Evolutionary conservation across 1,284 basidiomycete genomes (phyloP), one percentile per base, ranked within the genome.

Genomic region (Calocybe gambosa): DNA sequence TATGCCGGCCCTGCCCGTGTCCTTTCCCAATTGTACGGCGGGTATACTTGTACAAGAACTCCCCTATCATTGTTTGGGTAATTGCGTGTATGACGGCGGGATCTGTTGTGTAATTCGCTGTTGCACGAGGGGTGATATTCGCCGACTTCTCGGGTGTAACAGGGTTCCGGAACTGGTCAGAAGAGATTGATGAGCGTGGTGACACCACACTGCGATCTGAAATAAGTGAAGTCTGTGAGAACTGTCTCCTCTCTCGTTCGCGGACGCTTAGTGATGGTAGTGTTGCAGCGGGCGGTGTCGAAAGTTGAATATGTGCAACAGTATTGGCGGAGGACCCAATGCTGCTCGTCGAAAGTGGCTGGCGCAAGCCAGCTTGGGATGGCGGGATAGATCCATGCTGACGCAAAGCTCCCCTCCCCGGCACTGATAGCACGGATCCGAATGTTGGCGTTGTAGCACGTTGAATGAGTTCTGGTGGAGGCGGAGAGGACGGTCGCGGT

Each of bases 51-150:
- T 89, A 92, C 69, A 99, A 69, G 69, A 93, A 98, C 73, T 98
- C 95, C 53, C 95, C 94, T 56, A 99, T 98, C 95, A 99, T 99
- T 18, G 94, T 97, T 74, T 98, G 93, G 3, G 95, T 99, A 59
- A 99, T 98, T 1, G 94, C 89, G 62, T 97, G 93, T 56, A 98
- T 94, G 54, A 93, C 71, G 1, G 73, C 66, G 1, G 92, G 91
- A 63, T 97, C 93, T 10, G 93, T 95, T 18, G 82, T 50, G 13
- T 15, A 34, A 39, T 53, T 59, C 23, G 43, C 55, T 42, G 43
- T 51, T 45, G 45, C 58, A 15, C 64, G 60, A 23, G 65, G 64
- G 1, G 69, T 71, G 25, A 64, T 59, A 53, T 73, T 67, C 0
- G 68, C 69, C 2, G 64, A 62, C 56, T 67, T 75, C 37, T 70